Evolutionary conservation across 1,284 basidiomycete species (phyloP).

Genomic region (Binderoboletus segoi): DNA sequence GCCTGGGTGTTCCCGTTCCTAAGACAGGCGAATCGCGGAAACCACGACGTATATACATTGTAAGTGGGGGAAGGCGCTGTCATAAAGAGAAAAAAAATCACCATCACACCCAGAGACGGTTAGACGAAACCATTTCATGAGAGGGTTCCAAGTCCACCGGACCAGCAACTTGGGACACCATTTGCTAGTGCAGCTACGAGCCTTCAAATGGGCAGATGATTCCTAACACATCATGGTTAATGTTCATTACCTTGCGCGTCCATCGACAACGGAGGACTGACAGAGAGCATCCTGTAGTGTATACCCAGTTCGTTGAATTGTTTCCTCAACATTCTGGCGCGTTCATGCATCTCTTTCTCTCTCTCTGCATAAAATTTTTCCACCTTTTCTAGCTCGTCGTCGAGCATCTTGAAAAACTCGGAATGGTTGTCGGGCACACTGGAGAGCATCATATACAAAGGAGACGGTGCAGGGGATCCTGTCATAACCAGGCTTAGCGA

Average conservation of each 20-base stretch:
- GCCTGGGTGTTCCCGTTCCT: too few species aligned
- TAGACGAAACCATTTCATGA: neutral
- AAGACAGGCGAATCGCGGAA: neutral
- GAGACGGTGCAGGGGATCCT: conserved; percentile 27
- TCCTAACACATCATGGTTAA: conserved; percentile 22
- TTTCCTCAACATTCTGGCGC: conserved; percentile 54
- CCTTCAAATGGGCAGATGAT: conserved; percentile 4
- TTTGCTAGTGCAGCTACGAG: too few species aligned
- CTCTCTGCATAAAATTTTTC: conserved; percentile 79
- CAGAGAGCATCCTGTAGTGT: conserved; percentile 70
- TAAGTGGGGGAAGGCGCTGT: neutral
- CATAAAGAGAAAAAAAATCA: neutral
- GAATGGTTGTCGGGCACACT: conserved; percentile 61
- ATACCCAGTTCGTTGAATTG: conserved; percentile 78
- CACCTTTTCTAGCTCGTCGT: conserved; percentile 79
- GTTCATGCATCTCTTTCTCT: conserved; percentile 68
- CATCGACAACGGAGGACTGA: conserved; percentile 35
- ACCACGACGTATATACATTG: neutral
- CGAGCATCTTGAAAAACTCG: conserved; percentile 75
- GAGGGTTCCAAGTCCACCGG: too few species aligned
- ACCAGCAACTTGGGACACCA: too few species aligned
- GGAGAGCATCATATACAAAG: conserved; percentile 54
- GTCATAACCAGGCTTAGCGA: neutral
- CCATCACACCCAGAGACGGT: conserved; percentile 22
- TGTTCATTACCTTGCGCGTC: neutral